phyloP scores from a whole-genome alignment of 495 filamentous ascomycete species.

The Trichocladium antarcticum region DNA sequence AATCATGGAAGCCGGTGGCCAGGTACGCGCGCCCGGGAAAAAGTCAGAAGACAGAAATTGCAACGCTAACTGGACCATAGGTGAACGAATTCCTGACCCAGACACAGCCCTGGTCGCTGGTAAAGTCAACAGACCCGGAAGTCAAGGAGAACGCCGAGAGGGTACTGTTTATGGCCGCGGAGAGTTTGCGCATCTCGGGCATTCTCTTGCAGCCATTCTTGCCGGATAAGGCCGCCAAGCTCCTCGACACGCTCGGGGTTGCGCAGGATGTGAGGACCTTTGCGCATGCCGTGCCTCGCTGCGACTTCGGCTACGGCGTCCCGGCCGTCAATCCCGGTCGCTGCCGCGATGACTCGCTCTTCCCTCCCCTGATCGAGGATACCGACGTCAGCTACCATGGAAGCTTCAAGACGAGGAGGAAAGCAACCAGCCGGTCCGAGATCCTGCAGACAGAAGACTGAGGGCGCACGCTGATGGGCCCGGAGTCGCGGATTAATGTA shows the following conservation, averaged over 20 bases:
- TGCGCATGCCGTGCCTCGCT: conserved; percentile 43
- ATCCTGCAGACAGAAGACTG: background rate
- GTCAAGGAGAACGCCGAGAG: conserved; percentile 14
- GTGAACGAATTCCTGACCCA: conserved; percentile 56
- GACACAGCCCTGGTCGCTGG: conserved; percentile 27
- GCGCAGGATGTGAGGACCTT: conserved; percentile 46
- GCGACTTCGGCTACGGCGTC: conserved; percentile 59
- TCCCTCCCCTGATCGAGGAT: conserved; percentile 28
- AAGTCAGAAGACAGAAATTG: background rate
- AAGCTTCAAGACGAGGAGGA: background rate
- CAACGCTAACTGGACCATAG: conserved; percentile 33
- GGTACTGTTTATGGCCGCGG: conserved; percentile 58
- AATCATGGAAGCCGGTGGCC: conserved; percentile 52
- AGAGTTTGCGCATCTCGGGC: conserved; percentile 66
- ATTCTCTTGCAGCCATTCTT: conserved; percentile 89
- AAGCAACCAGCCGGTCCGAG: background rate
- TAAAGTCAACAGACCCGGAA: conserved; percentile 9
- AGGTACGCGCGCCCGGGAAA: conserved; percentile 29
- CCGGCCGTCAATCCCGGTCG: conserved; percentile 38
- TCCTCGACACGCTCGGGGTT: conserved; percentile 73
- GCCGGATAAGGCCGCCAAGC: conserved; percentile 60
- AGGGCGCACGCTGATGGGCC: background rate
- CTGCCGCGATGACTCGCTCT: conserved; percentile 17
- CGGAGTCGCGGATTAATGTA: conserved; percentile 2
- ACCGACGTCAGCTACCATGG: conserved; percentile 10